A percentile compares a stretch with the other conserved stretches of the same genome.
phyloP scores from a whole-genome alignment of 257 asterid genomes.

The Fraxinus pennsylvanica region DNA sequence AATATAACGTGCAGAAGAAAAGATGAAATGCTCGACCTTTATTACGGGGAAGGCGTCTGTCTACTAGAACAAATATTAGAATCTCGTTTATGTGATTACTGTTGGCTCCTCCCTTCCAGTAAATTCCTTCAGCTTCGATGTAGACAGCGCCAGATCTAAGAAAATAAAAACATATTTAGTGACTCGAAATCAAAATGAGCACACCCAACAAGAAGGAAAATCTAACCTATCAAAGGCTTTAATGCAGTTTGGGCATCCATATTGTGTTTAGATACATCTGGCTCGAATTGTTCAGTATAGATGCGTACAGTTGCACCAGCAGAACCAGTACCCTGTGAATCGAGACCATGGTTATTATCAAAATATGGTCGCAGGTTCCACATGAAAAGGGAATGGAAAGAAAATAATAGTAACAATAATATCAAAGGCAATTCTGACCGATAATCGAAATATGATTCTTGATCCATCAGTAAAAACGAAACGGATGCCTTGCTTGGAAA shows the following conservation, averaged over 20 bases:
- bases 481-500: constrained; percentile 85
- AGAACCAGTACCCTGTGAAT: constrained; percentile 87
- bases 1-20: background rate
- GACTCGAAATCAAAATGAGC: constrained; percentile 1
- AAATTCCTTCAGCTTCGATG: constrained; percentile 81
- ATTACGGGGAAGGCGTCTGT: background rate
- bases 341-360: constrained; percentile 20
- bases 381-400: background rate
- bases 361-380: background rate
- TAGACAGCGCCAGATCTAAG: constrained; percentile 77
- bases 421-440: constrained; percentile 47
- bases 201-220: constrained; percentile 6
- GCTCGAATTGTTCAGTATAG: constrained; percentile 83
- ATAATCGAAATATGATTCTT: constrained; percentile 83
- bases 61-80: constrained; percentile 7
- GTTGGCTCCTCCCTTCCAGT: constrained; percentile 96
- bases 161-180: constrained; percentile 15
- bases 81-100: constrained; percentile 69
- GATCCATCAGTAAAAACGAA: constrained; percentile 91
- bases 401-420: background rate
- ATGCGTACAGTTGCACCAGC: constrained; percentile 95
- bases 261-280: constrained; percentile 72
- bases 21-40: constrained; percentile 32
- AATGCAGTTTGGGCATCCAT: constrained; percentile 86
- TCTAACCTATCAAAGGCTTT: constrained; percentile 76